phyloP scores from a whole-genome alignment of 2,329 filamentous ascomycete genomes.

The Aspergillus quadrilineatus region DNA sequence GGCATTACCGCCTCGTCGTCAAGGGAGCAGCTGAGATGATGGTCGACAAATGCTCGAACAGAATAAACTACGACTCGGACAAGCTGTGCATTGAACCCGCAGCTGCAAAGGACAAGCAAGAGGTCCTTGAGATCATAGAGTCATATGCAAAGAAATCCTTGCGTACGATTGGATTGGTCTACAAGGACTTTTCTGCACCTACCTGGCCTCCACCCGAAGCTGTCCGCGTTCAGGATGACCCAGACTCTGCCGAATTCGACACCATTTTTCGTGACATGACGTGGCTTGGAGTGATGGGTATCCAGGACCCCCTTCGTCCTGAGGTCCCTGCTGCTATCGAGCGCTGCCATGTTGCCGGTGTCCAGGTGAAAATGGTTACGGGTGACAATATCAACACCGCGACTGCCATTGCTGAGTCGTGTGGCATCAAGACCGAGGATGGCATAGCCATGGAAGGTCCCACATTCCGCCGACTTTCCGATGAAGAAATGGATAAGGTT shows the following conservation, averaged over 20 bases:
- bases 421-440: slow-evolving; percentile 63
- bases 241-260: slow-evolving; percentile 63
- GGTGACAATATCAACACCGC: slow-evolving; percentile 71
- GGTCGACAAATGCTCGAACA: slow-evolving; percentile 37
- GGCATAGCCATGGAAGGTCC: slow-evolving; percentile 69
- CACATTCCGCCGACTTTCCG: slow-evolving; percentile 61
- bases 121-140: slow-evolving; percentile 38
- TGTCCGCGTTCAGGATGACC: slow-evolving; percentile 60
- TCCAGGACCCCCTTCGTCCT: slow-evolving; percentile 70
- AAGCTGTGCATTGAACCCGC: slow-evolving; percentile 25
- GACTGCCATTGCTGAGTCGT: slow-evolving; percentile 70
- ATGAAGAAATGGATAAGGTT: slow-evolving; percentile 58
- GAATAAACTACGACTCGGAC: slow-evolving; percentile 29
- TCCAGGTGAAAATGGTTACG: slow-evolving; percentile 72
- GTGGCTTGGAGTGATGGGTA: slow-evolving; percentile 70
- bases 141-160: slow-evolving; percentile 58
- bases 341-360: slow-evolving; percentile 66
- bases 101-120: slow-evolving; percentile 27
- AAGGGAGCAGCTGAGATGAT: slow-evolving; percentile 52
- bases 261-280: slow-evolving; percentile 70
- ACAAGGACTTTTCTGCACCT: slow-evolving; percentile 63
- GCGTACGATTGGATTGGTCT: slow-evolving; percentile 72
- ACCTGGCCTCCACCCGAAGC: slow-evolving; percentile 63
- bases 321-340: slow-evolving; percentile 67
- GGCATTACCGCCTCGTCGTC: slow-evolving; percentile 47